phyloP scores from a whole-genome alignment of 371 early-diverging fungal species.

The Apophysomyces trapeziformis region DNA sequence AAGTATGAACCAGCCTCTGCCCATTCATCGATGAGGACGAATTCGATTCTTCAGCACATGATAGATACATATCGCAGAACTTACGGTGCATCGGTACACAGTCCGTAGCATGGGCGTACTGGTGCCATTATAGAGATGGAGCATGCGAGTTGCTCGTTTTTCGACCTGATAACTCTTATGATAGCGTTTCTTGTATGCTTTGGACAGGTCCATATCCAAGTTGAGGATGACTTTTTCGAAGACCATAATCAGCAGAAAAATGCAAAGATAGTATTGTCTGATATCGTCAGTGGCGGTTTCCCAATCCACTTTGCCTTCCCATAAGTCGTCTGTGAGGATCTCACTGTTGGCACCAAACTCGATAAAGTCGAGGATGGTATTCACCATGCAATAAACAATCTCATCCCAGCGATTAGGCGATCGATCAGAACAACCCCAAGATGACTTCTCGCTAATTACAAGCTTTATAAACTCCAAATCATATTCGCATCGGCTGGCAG shows the following conservation, averaged over 20 bases:
- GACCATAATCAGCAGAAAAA: constrained; percentile 3
- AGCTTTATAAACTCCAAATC: constrained; percentile 9
- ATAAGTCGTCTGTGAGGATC: background rate
- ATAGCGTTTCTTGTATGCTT: constrained; percentile 9
- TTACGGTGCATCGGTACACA: constrained; percentile 15
- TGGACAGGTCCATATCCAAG: constrained; percentile 17
- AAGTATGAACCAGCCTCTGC: background rate
- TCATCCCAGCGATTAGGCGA: constrained; percentile 17
- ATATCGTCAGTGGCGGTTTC: constrained; percentile 5
- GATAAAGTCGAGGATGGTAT: constrained; percentile 18
- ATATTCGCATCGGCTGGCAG: background rate
- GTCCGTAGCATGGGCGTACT: background rate
- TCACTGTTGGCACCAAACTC: constrained; percentile 4
- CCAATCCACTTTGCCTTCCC: constrained; percentile 5
- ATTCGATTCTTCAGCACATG: no score
- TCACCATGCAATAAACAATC: constrained; percentile 9
- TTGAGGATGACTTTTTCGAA: constrained; percentile 19
- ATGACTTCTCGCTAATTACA: constrained; percentile 8
- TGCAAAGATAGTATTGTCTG: constrained; percentile 17
- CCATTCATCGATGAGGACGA: no score
- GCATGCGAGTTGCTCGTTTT: no score
- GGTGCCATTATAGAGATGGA: no score
- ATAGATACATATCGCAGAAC: background rate
- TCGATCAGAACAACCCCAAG: constrained; percentile 13
- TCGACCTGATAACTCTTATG: constrained; percentile 5